phyloP scores from a whole-genome alignment of 2,329 filamentous ascomycete species.

The Aspergillus alliaceus region DNA sequence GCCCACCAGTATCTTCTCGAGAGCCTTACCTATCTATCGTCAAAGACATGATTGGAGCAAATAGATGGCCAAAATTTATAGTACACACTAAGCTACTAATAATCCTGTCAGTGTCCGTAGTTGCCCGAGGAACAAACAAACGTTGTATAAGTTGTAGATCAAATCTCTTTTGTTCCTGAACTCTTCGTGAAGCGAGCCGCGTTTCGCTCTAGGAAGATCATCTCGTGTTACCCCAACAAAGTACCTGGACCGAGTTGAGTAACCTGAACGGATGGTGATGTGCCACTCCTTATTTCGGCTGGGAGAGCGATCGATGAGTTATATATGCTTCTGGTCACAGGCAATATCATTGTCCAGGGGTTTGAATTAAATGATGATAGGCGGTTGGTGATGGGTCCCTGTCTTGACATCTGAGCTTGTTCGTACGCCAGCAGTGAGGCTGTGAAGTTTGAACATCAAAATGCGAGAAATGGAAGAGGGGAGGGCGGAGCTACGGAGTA shows the following conservation, averaged over 20 bases:
- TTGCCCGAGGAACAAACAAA: conserved; percentile 2
- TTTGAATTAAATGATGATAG: conserved; percentile 8
- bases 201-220: background rate
- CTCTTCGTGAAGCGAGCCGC: background rate
- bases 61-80: background rate
- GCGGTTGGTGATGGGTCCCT: conserved; percentile 5
- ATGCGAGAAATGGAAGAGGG: background rate
- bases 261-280: background rate
- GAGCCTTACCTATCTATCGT: background rate
- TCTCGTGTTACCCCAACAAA: background rate
- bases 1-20: background rate
- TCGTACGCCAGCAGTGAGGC: conserved; percentile 9
- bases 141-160: background rate
- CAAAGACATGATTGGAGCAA: background rate
- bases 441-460: background rate
- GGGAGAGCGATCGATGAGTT: background rate
- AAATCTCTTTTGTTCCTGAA: background rate
- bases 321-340: background rate
- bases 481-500: background rate
- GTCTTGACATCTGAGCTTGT: conserved; percentile 11
- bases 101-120: background rate
- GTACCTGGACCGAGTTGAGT: background rate
- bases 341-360: conserved; percentile 1
- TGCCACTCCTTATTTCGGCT: background rate
- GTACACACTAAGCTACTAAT: too few relatives aligned